phyloP scores from a whole-genome alignment of 2,329 filamentous ascomycete genomes.

The Ceratocystis harringtonii region DNA sequence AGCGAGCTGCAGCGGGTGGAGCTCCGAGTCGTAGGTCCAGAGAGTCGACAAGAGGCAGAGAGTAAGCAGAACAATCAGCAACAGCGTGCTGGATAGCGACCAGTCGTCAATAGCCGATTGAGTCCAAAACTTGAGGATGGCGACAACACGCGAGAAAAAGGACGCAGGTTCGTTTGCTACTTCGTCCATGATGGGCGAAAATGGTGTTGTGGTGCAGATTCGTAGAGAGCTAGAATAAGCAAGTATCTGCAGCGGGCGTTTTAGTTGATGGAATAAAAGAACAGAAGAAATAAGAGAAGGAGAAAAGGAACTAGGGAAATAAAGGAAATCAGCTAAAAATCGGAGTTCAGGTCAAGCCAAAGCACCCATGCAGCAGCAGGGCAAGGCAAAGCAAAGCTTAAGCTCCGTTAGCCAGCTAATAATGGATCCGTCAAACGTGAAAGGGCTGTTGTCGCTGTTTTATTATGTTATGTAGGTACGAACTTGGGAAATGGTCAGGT shows the following conservation, averaged over 20 bases:
- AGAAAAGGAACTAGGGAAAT: neutral
- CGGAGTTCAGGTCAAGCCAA: neutral
- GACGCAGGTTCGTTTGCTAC: neutral
- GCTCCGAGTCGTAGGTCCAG: conserved; percentile 66
- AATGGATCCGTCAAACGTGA: neutral
- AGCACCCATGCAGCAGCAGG: neutral
- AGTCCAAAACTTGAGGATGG: conserved; percentile 56
- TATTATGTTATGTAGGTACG: neutral
- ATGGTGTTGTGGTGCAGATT: neutral
- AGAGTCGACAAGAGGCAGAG: conserved; percentile 58
- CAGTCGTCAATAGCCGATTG: conserved; percentile 50
- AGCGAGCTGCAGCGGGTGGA: conserved; percentile 78
- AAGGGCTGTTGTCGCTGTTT: neutral
- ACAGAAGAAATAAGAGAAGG: neutral
- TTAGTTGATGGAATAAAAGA: neutral
- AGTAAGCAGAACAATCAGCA: conserved; percentile 50
- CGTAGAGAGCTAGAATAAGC: neutral
- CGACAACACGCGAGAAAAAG: conserved; percentile 30
- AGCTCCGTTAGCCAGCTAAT: neutral
- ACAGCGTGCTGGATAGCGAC: conserved; percentile 20
- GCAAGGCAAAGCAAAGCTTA: neutral
- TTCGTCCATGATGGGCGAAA: neutral
- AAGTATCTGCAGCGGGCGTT: neutral
- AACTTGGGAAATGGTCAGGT: neutral
- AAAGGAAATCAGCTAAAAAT: neutral